Evolutionary conservation across 768 basidiomycete species (phyloP).

Genomic region (Macrocybe gigantea): DNA sequence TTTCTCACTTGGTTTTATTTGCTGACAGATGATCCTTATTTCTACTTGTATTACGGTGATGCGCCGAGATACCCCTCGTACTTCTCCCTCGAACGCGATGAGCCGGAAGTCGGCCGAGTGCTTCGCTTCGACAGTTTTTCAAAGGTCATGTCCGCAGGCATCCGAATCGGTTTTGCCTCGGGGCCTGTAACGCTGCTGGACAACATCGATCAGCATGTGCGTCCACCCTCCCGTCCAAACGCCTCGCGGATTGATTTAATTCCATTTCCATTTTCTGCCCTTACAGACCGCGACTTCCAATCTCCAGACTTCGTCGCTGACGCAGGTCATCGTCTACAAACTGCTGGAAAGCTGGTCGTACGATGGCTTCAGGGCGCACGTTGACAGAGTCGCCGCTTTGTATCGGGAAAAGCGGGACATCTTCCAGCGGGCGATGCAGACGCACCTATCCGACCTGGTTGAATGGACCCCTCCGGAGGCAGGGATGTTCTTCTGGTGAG

Average conservation of each 20-base stretch:
- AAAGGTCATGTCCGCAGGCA: slow-evolving; percentile 69
- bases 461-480: slow-evolving; percentile 64
- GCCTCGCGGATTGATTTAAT: neutral
- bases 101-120: slow-evolving; percentile 64
- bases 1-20: neutral
- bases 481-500: slow-evolving; percentile 88
- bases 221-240: slow-evolving; percentile 13
- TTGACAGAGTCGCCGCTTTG: slow-evolving; percentile 55
- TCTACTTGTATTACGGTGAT: slow-evolving; percentile 68
- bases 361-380: slow-evolving; percentile 64
- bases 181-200: slow-evolving; percentile 61
- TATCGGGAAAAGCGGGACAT: slow-evolving; percentile 63
- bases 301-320: slow-evolving; percentile 53
- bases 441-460: slow-evolving; percentile 66
- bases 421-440: slow-evolving; percentile 65
- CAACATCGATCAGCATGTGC: slow-evolving; percentile 61
- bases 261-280: neutral
- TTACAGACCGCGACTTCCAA: slow-evolving; percentile 37
- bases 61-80: slow-evolving; percentile 62
- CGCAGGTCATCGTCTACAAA: slow-evolving; percentile 52
- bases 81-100: slow-evolving; percentile 66
- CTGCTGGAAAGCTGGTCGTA: slow-evolving; percentile 66
- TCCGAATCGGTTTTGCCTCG: slow-evolving; percentile 72
- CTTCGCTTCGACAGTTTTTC: slow-evolving; percentile 84
- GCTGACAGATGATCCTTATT: slow-evolving; percentile 70